phyloP scores from a whole-genome alignment of 148 eudicot species.

The Polygonum maritimum region DNA sequence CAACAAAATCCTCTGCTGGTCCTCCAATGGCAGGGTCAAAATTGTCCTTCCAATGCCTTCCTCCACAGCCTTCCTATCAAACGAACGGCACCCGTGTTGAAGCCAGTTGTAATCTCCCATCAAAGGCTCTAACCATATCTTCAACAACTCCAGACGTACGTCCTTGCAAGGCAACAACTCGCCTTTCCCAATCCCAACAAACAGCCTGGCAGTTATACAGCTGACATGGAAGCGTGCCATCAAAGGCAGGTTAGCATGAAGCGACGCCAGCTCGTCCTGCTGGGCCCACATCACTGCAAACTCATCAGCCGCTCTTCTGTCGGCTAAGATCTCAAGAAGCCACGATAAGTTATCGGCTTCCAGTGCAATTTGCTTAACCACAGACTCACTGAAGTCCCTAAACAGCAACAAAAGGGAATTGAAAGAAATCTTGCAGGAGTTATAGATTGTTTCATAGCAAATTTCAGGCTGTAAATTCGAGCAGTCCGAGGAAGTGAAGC shows the following conservation, averaged over 20 bases:
- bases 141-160: slow-evolving; percentile 47
- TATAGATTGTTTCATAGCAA: slow-evolving; percentile 54
- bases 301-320: slow-evolving; percentile 65
- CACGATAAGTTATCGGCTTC: slow-evolving; percentile 82
- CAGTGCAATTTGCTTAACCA: slow-evolving; percentile 45
- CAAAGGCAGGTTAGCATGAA: slow-evolving; percentile 49
- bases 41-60: slow-evolving; percentile 94
- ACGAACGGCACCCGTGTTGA: slow-evolving; percentile 73
- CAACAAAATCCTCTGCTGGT: slow-evolving; percentile 76
- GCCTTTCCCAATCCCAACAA: slow-evolving; percentile 86
- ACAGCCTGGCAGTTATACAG: slow-evolving; percentile 64
- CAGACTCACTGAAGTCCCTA: slow-evolving; percentile 44
- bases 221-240: slow-evolving; percentile 60
- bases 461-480: slow-evolving; percentile 28
- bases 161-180: slow-evolving; percentile 80
- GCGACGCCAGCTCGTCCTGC: slow-evolving; percentile 64
- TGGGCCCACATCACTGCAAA: slow-evolving; percentile 69
- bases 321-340: slow-evolving; percentile 85
- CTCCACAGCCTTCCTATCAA: slow-evolving; percentile 80
- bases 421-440: slow-evolving; percentile 52
- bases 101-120: slow-evolving; percentile 81
- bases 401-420: slow-evolving; percentile 39
- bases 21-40: slow-evolving; percentile 80
- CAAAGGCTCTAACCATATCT: slow-evolving; percentile 83
- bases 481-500: background rate